These are phyloP conservation scores for Lactarius hengduanensis DNA, from an alignment of 768 basidiomycete genomes.

Conservation along the genomic window DNA sequence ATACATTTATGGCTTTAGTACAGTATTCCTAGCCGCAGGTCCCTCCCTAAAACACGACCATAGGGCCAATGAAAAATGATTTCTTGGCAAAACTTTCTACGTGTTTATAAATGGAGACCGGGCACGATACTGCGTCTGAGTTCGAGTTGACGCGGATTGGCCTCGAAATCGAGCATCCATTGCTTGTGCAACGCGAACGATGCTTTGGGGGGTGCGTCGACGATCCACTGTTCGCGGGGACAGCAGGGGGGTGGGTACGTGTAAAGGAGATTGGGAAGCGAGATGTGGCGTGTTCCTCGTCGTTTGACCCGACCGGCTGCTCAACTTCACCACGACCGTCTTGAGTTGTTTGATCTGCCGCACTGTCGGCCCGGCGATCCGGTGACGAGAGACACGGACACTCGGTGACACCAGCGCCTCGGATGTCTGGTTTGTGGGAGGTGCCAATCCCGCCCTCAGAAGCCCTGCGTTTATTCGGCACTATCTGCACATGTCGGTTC, in stretches of 20 bases:
- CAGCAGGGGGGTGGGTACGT: slow-evolving; percentile 5
- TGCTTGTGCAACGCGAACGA: background rate
- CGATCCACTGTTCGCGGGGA: background rate
- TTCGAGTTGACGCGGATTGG: background rate
- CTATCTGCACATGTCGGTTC: background rate
- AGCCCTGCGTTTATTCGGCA: background rate
- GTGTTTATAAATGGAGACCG: background rate
- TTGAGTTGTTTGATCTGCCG: slow-evolving; percentile 3
- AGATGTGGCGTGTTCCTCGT: slow-evolving; percentile 16
- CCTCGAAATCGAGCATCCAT: background rate
- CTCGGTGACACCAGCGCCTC: background rate
- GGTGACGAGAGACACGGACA: slow-evolving; percentile 2
- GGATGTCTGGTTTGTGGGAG: slow-evolving; percentile 3
- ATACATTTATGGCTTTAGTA: background rate
- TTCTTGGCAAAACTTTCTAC: slow-evolving; percentile 1
- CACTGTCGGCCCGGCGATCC: background rate
- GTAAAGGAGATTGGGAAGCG: slow-evolving; percentile 22
- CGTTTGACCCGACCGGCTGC: slow-evolving; percentile 5
- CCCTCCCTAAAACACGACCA: background rate
- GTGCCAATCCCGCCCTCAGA: background rate
- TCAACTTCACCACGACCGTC: slow-evolving; percentile 1
- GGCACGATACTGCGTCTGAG: background rate
- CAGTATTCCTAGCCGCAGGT: too few species aligned
- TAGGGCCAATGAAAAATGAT: background rate
- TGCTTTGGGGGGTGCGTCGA: slow-evolving; percentile 7